Percentiles rank a stretch among this genome's conserved stretches.
Evolutionary conservation across 176 grass and related monocot species (phyloP).

Genomic region (Phoenix dactylifera): DNA sequence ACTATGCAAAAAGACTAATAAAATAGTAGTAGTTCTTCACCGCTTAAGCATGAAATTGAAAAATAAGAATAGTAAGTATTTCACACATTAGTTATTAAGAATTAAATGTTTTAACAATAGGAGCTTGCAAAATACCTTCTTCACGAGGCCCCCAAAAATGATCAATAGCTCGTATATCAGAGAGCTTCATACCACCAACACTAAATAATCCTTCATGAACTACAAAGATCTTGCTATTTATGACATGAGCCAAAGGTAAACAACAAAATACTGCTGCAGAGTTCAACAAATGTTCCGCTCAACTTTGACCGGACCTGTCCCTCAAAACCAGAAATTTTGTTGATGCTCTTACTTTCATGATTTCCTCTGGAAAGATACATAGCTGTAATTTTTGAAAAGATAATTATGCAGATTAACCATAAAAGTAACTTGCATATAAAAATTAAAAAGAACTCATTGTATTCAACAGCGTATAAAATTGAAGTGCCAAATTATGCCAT

Average conservation of each 20-base stretch:
- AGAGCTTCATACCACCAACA: slow-evolving; percentile 93
- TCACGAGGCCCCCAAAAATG: slow-evolving; percentile 86
- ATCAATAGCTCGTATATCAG: slow-evolving; percentile 74
- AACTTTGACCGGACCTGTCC: slow-evolving; percentile 84
- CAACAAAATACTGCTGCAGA: slow-evolving; percentile 87
- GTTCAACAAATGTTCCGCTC: slow-evolving; percentile 63
- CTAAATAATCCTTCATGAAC: slow-evolving; percentile 91
- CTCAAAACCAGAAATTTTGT: slow-evolving; percentile 98
- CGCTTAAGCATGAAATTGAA: no score
- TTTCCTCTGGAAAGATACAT: slow-evolving; percentile 89
- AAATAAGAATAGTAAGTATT: no score
- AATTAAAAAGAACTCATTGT: no score
- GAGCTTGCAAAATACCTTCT: slow-evolving; percentile 44
- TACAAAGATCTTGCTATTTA: slow-evolving; percentile 80
- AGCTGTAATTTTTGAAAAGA: slow-evolving; percentile 31
- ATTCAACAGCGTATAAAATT: no score
- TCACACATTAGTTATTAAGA: no score
- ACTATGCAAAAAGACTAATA: no score
- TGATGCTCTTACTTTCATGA: slow-evolving; percentile 96
- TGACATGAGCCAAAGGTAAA: slow-evolving; percentile 82
- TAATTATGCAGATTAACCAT: background rate
- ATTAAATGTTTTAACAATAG: no score
- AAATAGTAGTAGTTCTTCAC: no score
- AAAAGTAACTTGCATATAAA: background rate
- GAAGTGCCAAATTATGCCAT: no score